phyloP scores from a whole-genome alignment of 768 basidiomycete genomes.

The Amanita inopinata region DNA sequence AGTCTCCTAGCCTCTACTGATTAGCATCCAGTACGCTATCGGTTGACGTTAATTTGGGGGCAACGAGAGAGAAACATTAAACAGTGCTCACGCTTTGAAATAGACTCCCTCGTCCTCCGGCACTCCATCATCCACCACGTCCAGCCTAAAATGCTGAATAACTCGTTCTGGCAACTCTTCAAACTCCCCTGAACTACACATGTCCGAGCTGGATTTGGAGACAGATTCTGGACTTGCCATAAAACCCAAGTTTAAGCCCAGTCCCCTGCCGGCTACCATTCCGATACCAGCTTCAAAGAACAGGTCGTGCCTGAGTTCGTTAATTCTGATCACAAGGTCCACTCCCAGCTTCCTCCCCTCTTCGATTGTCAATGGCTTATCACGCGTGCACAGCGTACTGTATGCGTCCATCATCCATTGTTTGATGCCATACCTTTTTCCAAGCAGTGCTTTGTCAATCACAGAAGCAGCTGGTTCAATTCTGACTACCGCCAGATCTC shows the following conservation, averaged over 20 bases:
- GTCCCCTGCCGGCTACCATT: slow-evolving; percentile 5
- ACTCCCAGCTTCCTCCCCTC: slow-evolving; percentile 23
- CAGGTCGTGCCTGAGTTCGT: slow-evolving; percentile 22
- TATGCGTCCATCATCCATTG: slow-evolving; percentile 29
- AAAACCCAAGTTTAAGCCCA: neutral
- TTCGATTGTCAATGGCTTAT: slow-evolving; percentile 16
- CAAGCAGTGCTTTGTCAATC: slow-evolving; percentile 25
- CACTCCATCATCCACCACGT: slow-evolving; percentile 5
- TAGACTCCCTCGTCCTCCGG: slow-evolving; percentile 6
- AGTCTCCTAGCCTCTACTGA: neutral
- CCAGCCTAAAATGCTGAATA: slow-evolving; percentile 3
- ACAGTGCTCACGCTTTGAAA: slow-evolving; percentile 7
- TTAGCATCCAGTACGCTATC: slow-evolving; percentile 5
- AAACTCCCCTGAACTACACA: neutral
- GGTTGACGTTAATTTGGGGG: neutral
- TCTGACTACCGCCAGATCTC: slow-evolving; percentile 23
- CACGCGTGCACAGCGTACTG: slow-evolving; percentile 22
- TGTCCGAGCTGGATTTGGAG: neutral
- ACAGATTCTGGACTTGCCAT: neutral
- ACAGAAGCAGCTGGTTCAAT: slow-evolving; percentile 18
- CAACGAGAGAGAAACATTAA: neutral
- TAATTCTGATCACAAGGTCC: slow-evolving; percentile 21
- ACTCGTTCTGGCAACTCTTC: slow-evolving; percentile 6
- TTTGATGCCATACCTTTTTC: slow-evolving; percentile 17
- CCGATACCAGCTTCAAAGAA: neutral